phyloP scores from a whole-genome alignment of 257 asterid species.

The Ilex aquifolium region DNA sequence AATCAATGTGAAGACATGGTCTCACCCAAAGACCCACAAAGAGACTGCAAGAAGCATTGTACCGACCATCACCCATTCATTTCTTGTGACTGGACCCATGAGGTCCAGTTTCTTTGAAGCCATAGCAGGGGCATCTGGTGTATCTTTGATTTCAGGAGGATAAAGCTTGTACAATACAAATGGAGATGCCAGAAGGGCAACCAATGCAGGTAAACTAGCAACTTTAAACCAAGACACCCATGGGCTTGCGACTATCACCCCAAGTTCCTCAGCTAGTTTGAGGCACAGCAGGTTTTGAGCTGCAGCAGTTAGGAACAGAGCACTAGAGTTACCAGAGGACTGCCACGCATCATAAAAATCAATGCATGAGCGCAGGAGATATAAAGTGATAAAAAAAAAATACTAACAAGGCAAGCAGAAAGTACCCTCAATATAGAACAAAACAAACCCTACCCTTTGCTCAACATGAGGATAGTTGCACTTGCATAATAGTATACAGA shows the following conservation, averaged over 20 bases:
- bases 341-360: conserved; percentile 42
- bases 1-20: neutral
- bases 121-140: neutral
- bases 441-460: neutral
- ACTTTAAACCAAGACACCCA: neutral
- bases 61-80: neutral
- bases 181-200: neutral
- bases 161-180: neutral
- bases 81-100: neutral
- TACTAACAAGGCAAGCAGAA: neutral
- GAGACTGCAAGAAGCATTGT: neutral
- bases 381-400: neutral
- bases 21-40: neutral
- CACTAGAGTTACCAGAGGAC: conserved; percentile 38
- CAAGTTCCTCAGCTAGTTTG: neutral
- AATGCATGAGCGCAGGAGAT: conserved; percentile 31
- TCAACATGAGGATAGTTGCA: neutral
- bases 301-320: neutral
- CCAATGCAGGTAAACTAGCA: neutral
- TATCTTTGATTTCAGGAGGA: neutral
- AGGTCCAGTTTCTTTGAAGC: neutral
- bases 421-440: neutral
- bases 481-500: too few relatives aligned
- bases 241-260: neutral
- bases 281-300: neutral